phyloP scores from a whole-genome alignment of 306 rosid genomes.

The Prosopis cineraria region DNA sequence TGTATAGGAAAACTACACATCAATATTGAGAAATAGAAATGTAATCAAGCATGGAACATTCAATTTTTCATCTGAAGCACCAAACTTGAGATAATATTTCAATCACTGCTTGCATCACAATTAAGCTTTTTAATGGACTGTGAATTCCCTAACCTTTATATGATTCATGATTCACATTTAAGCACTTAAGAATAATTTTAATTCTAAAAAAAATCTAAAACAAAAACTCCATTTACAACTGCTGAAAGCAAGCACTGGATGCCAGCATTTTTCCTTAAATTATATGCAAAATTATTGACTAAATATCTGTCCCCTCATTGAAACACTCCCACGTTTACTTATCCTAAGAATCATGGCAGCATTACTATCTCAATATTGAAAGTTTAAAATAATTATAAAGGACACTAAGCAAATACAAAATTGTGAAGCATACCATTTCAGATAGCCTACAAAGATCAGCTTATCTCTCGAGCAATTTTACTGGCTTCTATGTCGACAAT shows the following conservation, averaged over 20 bases:
- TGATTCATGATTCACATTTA: neutral
- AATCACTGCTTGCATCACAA: neutral
- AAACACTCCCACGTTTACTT: neutral
- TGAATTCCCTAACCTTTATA: neutral
- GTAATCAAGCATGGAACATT: neutral
- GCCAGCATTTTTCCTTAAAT: neutral
- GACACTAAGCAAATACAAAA: neutral
- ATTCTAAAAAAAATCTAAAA: neutral
- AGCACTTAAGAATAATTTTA: neutral
- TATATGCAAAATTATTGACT: neutral
- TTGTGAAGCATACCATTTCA: slow-evolving; percentile 46
- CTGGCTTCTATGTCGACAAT: slow-evolving; percentile 62
- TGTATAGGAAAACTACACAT: neutral
- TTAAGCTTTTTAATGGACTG: neutral
- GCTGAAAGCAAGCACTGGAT: neutral
- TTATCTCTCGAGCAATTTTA: slow-evolving; percentile 59
- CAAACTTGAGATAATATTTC: neutral
- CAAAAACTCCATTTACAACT: neutral
- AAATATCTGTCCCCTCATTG: slow-evolving; percentile 13
- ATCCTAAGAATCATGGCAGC: neutral
- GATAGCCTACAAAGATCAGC: slow-evolving; percentile 34
- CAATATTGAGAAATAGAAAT: neutral
- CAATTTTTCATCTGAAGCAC: neutral
- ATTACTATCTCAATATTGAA: neutral
- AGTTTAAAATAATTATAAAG: slow-evolving; percentile 13